phyloP scores from a whole-genome alignment of 257 asterid genomes.

The Solanum rostratum region DNA sequence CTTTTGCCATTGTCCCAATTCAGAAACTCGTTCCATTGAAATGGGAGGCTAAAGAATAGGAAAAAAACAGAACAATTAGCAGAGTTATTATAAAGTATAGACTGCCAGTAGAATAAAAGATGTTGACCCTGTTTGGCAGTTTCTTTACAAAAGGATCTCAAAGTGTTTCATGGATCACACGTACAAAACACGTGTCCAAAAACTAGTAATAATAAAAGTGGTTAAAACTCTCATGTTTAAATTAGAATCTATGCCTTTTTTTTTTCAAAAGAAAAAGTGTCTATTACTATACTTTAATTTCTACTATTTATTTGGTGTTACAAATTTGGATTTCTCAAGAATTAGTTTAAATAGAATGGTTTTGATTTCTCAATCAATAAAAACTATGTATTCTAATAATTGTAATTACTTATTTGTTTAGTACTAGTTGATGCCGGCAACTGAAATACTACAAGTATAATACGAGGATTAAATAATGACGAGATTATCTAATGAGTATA shows the following conservation, averaged over 20 bases:
- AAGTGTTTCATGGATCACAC: too few species aligned
- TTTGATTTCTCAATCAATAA: background rate
- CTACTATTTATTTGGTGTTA: background rate
- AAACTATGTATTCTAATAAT: background rate
- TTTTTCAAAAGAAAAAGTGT: too few species aligned
- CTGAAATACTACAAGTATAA: background rate
- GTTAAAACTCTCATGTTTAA: background rate
- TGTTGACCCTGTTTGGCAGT: too few species aligned
- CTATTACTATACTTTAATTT: background rate
- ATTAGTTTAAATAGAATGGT: background rate
- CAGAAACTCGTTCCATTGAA: slow-evolving; percentile 43
- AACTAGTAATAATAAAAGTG: too few species aligned
- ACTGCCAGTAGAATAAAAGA: too few species aligned
- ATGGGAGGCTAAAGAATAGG: slow-evolving; percentile 56
- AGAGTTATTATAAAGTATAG: too few species aligned
- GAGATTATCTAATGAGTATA: too few species aligned
- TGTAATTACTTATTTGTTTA: background rate
- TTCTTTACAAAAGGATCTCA: too few species aligned
- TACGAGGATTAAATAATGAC: too few species aligned
- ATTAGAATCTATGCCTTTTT: too few species aligned
- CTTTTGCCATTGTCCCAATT: slow-evolving; percentile 63
- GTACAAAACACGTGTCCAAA: too few species aligned
- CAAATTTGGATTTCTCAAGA: too few species aligned
- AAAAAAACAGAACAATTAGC: background rate
- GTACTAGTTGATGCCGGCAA: background rate